A percentile compares a stretch with the other conserved stretches of the same genome.
Conservation (phyloP, 2,329 filamentous ascomycete genomes). For the Ramularia collo-cygni region DNA sequence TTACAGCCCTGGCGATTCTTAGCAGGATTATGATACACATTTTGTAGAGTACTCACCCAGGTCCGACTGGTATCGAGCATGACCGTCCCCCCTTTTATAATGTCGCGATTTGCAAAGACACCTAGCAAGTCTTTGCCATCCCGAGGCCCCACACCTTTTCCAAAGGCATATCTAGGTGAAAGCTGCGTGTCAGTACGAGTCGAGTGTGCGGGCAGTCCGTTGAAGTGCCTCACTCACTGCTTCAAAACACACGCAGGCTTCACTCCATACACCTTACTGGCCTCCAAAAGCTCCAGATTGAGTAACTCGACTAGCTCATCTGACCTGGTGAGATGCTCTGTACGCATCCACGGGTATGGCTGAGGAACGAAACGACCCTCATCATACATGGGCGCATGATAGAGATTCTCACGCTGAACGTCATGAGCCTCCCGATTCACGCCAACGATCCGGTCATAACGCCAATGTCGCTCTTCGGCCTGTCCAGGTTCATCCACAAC, state of each 20-base stretch:
- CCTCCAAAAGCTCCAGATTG: slow-evolving; percentile 15
- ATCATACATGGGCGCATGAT: slow-evolving; percentile 7
- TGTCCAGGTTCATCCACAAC: slow-evolving; percentile 4
- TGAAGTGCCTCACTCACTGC: slow-evolving; percentile 1
- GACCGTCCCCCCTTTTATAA: slow-evolving; percentile 13
- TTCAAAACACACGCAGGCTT: slow-evolving; percentile 12
- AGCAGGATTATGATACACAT: too few relatives aligned
- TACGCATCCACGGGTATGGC: slow-evolving; percentile 26
- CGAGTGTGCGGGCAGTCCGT: too few relatives aligned
- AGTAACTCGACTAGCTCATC: slow-evolving; percentile 9
- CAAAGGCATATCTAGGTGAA: slow-evolving; percentile 23
- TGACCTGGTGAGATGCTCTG: slow-evolving; percentile 7
- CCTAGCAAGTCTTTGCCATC: slow-evolving; percentile 21
- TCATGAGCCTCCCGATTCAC: slow-evolving; percentile 12
- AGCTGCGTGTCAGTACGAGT: too few relatives aligned
- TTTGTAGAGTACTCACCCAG: too few relatives aligned
- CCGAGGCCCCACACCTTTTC: slow-evolving; percentile 5
- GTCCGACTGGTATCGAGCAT: slow-evolving; percentile 18
- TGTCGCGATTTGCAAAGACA: slow-evolving; percentile 21
- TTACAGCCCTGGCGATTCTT: slow-evolving; percentile 16
- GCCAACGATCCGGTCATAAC: slow-evolving; percentile 4
- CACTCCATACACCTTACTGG: not conserved
- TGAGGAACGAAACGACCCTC: slow-evolving; percentile 17
- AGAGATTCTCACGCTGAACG: slow-evolving; percentile 12
- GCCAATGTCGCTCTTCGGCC: slow-evolving; percentile 7